Evolutionary conservation across 179 eudicot species (phyloP).

Genomic region (Gypsophila paniculata): DNA sequence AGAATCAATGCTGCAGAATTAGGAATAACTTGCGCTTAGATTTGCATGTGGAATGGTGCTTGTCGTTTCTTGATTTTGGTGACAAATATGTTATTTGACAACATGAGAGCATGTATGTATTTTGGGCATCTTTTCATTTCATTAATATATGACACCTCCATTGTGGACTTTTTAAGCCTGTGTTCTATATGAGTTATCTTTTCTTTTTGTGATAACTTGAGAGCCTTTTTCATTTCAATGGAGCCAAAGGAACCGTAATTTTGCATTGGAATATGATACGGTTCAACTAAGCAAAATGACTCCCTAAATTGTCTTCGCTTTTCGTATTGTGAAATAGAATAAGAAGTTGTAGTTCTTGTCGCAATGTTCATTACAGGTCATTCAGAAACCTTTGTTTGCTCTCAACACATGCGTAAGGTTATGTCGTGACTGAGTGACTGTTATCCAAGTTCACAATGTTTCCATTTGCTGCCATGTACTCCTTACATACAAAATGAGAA

Average conservation of each 20-base stretch:
- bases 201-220: background rate
- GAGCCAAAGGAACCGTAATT: background rate
- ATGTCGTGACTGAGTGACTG: background rate
- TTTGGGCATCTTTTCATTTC: background rate
- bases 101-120: too few species aligned
- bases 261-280: background rate
- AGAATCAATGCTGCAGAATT: background rate
- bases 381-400: background rate
- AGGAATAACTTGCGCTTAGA: background rate
- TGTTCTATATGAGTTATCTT: background rate
- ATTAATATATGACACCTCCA: background rate
- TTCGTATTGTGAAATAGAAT: background rate
- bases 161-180: background rate
- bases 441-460: background rate
- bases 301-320: background rate
- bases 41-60: background rate
- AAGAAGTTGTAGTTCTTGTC: background rate
- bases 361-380: background rate
- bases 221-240: background rate
- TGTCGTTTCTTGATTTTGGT: background rate
- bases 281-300: background rate
- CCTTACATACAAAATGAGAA: background rate
- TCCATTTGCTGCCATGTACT: too few species aligned
- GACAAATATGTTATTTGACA: background rate
- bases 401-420: background rate